phyloP scores from a whole-genome alignment of 768 basidiomycete genomes.

The Leucogyrophana mollusca region DNA sequence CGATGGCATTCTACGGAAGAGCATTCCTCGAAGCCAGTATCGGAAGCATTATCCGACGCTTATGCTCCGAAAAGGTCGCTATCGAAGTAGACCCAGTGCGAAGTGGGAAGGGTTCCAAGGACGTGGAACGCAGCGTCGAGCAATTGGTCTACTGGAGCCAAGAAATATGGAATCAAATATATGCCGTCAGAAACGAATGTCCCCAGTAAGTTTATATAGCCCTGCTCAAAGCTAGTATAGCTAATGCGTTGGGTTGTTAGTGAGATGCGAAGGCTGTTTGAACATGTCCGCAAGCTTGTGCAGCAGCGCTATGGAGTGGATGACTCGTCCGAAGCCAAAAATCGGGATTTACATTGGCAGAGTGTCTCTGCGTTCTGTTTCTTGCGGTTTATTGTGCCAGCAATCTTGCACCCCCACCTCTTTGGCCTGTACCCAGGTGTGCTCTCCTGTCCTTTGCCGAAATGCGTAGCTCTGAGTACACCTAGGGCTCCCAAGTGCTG shows the following conservation, averaged over 20 bases:
- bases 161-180: constrained; percentile 81
- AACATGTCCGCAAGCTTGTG: constrained; percentile 68
- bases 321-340: constrained; percentile 38
- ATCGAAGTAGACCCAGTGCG: constrained; percentile 84
- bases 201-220: constrained; percentile 55
- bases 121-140: constrained; percentile 66
- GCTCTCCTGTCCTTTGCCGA: constrained; percentile 8
- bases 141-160: constrained; percentile 75
- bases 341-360: constrained; percentile 67
- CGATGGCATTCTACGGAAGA: constrained; percentile 81
- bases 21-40: constrained; percentile 79
- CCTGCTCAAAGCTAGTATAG: not conserved
- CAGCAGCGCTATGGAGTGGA: constrained; percentile 59
- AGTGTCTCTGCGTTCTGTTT: constrained; percentile 89
- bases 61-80: constrained; percentile 70
- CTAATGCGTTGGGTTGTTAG: constrained; percentile 34
- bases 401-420: constrained; percentile 83
- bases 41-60: constrained; percentile 62
- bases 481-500: constrained; percentile 61
- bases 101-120: constrained; percentile 57
- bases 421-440: constrained; percentile 77
- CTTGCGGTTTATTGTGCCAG: constrained; percentile 86
- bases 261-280: constrained; percentile 70
- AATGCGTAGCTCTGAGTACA: constrained; percentile 10
- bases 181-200: constrained; percentile 68